These are phyloP conservation scores for Entomortierella parvispora DNA, from an alignment of 192 early-diverging fungal genomes.

Conservation along the genomic window DNA sequence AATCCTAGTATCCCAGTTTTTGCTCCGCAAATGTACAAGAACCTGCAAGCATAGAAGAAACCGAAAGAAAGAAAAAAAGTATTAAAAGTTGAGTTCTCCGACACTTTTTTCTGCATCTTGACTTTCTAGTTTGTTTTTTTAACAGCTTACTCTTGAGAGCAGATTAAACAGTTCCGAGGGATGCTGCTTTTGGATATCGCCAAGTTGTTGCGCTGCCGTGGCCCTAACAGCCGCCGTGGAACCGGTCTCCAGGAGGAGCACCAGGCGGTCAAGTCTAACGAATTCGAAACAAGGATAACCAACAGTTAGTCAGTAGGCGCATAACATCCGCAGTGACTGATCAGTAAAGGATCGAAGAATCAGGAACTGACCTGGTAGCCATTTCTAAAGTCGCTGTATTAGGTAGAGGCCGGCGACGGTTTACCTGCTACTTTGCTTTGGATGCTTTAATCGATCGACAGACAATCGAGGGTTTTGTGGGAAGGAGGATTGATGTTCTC, in stretches of 20 bases:
- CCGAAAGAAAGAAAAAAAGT: not conserved
- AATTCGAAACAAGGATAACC: not conserved
- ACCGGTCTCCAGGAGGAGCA: conserved; percentile 94
- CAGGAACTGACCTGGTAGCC: too few species aligned
- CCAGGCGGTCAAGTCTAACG: conserved; percentile 89
- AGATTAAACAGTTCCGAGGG: conserved; percentile 92
- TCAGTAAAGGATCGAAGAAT: too few species aligned
- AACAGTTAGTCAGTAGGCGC: too few species aligned
- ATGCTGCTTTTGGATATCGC: conserved; percentile 93
- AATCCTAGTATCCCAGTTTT: conserved; percentile 94
- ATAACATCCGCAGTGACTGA: too few species aligned
- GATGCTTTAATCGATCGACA: too few species aligned
- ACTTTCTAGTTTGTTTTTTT: too few species aligned
- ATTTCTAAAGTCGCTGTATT: too few species aligned
- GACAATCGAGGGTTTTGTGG: too few species aligned
- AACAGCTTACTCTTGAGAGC: conserved; percentile 70
- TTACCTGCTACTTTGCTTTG: too few species aligned
- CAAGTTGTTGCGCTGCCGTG: conserved; percentile 96
- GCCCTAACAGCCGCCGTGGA: conserved; percentile 86
- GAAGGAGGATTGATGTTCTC: too few species aligned
- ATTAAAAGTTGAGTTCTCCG: not conserved
- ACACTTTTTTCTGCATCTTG: not conserved
- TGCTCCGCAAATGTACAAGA: conserved; percentile 84
- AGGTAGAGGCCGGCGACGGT: too few species aligned
- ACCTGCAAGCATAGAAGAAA: conserved; percentile 62